Evolutionary conservation across 768 basidiomycete species (phyloP).

Genomic region (Cystofilobasidium ferigula): DNA sequence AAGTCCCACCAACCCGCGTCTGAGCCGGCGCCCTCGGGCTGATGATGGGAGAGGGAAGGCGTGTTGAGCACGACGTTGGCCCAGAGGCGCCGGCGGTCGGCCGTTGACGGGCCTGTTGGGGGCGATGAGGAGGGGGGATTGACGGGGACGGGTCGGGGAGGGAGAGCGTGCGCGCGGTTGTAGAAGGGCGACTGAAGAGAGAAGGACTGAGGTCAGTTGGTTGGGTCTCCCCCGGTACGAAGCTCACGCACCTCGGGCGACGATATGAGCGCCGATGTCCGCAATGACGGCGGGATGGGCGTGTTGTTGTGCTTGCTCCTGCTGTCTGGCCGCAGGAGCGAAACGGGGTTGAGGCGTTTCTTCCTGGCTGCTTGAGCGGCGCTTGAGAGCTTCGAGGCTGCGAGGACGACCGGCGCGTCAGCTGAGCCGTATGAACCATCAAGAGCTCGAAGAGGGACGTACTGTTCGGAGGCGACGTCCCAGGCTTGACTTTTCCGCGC

Average conservation of each 20-base stretch:
- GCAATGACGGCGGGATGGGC: neutral
- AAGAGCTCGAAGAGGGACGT: neutral
- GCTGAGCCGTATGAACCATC: neutral
- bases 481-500: neutral
- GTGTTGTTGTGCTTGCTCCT: neutral
- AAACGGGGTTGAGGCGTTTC: neutral
- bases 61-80: conserved; percentile 9
- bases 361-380: neutral
- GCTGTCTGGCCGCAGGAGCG: neutral
- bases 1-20: neutral
- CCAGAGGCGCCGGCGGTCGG: neutral
- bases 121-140: neutral
- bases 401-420: neutral
- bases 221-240: no score
- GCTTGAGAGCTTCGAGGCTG: neutral
- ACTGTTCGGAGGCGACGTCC: neutral
- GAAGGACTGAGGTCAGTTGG: no score
- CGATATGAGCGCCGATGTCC: neutral
- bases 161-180: conserved; percentile 1
- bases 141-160: neutral
- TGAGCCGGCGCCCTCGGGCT: neutral
- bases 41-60: neutral
- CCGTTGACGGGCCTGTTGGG: neutral
- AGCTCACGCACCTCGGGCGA: conserved; percentile 1
- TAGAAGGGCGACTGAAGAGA: neutral